A percentile compares a stretch with the other conserved stretches of the same genome.
These are phyloP conservation scores for Salvia splendens DNA, from an alignment of 257 asterid genomes.

Conservation along the genomic window DNA sequence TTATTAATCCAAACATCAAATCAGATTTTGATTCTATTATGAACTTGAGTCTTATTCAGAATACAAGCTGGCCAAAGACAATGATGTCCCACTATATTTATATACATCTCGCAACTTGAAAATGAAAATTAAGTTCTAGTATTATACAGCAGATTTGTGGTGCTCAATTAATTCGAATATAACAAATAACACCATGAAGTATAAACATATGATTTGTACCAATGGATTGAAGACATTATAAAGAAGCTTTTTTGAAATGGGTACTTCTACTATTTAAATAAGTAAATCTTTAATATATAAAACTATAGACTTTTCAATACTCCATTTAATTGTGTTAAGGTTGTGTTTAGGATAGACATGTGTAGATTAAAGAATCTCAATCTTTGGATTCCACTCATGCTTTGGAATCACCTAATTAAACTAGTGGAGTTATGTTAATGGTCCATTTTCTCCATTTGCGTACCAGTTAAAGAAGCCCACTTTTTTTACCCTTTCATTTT, in stretches of 20 bases:
- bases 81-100: too few relatives aligned
- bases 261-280: not conserved
- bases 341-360: conserved; percentile 26
- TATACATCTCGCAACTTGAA: not conserved
- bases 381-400: conserved; percentile 14
- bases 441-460: conserved; percentile 24
- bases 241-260: conserved; percentile 24
- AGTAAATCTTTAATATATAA: not conserved
- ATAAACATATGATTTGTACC: not conserved
- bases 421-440: conserved; percentile 27
- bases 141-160: not conserved
- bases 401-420: conserved; percentile 22
- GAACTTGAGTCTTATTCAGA: too few relatives aligned
- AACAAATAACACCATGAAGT: not conserved
- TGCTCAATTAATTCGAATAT: not conserved
- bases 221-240: conserved; percentile 19
- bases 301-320: not conserved
- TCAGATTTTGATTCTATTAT: not conserved
- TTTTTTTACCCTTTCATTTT: not conserved
- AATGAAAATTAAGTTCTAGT: not conserved
- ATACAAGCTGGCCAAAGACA: too few relatives aligned
- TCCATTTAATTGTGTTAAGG: not conserved
- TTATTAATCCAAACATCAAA: not conserved
- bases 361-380: conserved; percentile 28
- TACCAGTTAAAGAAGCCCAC: conserved; percentile 29